A percentile compares a stretch with the other conserved stretches of the same genome.
Evolutionary conservation across 1,284 basidiomycete species (phyloP).

Genomic region (Ceratobasidium sp.): DNA sequence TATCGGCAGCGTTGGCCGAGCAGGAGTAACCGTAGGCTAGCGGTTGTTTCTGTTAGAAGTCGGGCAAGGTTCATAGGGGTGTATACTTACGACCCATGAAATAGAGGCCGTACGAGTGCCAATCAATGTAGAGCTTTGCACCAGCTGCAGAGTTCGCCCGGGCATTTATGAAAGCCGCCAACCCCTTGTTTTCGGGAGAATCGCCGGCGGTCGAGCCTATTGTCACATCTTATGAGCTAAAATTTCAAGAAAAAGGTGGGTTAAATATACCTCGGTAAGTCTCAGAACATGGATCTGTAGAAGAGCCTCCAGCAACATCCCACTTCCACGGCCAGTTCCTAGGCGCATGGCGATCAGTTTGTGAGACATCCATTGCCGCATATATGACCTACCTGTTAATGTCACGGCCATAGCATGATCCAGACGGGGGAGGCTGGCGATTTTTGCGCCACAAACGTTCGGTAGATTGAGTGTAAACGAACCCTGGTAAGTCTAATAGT

Average conservation of each 20-base stretch:
- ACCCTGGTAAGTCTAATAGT: slow-evolving; percentile 27
- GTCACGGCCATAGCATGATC: slow-evolving; percentile 42
- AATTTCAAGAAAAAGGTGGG: too few species aligned
- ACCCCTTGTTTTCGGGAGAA: slow-evolving; percentile 41
- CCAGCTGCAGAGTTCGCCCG: slow-evolving; percentile 31
- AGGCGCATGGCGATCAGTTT: too few species aligned
- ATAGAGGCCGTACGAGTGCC: slow-evolving; percentile 38
- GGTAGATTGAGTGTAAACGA: slow-evolving; percentile 42
- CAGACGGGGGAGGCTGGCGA: slow-evolving; percentile 40
- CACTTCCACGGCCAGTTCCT: slow-evolving; percentile 47
- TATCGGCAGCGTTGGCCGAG: slow-evolving; percentile 8
- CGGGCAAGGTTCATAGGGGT: too few species aligned
- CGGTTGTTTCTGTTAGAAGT: too few species aligned
- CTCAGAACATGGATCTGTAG: slow-evolving; percentile 41
- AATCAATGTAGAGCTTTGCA: slow-evolving; percentile 43
- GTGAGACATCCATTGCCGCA: too few species aligned
- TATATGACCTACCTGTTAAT: slow-evolving; percentile 48
- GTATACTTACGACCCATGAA: slow-evolving; percentile 44
- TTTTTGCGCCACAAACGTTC: slow-evolving; percentile 48
- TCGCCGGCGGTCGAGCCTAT: slow-evolving; percentile 37
- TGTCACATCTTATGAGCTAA: slow-evolving; percentile 13
- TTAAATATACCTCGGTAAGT: slow-evolving; percentile 40
- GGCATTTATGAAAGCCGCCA: slow-evolving; percentile 37
- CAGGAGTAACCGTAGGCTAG: slow-evolving; percentile 42
- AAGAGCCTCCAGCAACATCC: slow-evolving; percentile 45